Base-by-base conservation (phyloP, 257 asterid species). In the Cinchona pubescens region DNA sequence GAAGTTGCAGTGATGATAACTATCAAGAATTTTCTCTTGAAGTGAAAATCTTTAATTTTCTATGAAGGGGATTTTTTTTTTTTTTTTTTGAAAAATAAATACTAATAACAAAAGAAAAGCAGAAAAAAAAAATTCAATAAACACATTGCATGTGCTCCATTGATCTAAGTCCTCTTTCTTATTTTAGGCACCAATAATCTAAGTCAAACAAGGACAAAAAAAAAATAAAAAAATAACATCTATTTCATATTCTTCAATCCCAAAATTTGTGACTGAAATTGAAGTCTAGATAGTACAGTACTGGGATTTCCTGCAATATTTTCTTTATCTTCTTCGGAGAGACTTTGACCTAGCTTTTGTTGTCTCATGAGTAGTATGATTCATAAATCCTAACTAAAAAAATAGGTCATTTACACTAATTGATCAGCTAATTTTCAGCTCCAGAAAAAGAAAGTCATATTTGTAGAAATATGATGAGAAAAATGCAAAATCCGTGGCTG, bases 391-490 rank as follows among this genome's bases (percentile, higher is more conserved):
- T 27, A 49, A n/a, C 38, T 25, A 25, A 49, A 56, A 61, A 37
- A 37, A 67, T 43, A 40, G 5, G 49, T 56, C 58, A 59, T 49
- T 65, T 78, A 72, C 74, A 21, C 63, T 55, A 37, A 32, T 32
- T 30, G 42, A 76, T 43, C 38, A n/a, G 68, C 27, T 5, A 45
- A n/a, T 8, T 16, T 46, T 29, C 42, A 45, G 42, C 56, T 46
- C 58, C n/a, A n/a, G n/a, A 32, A 46, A 25, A 71, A 35, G 6
- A 5, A 59, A 12, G 43, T 66, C 35, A 19, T 66, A 10, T 35
- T 2, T 9, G 29, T n/a, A 49, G 35, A 10, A 53, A 59, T 5
- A 23, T 42, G 16, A 18, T 10, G 4, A 32, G 27, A 49, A 53
- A 70, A 35, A 45, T 34, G 18, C 5, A 13, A n/a, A n/a, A n/a